phyloP scores from a whole-genome alignment of 2,329 filamentous ascomycete genomes.

The Paraphoma sp. region DNA sequence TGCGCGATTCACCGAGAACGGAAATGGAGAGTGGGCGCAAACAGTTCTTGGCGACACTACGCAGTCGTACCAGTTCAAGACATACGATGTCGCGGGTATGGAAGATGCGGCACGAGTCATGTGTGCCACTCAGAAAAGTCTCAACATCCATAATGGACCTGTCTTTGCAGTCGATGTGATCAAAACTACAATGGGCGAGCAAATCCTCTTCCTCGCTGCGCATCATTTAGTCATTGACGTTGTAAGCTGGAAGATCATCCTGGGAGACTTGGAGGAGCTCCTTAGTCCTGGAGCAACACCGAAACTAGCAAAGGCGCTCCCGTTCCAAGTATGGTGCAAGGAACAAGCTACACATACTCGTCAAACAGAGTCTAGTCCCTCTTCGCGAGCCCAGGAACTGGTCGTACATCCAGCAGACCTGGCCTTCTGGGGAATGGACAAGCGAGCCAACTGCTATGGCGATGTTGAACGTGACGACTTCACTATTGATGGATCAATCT shows the following conservation, averaged over 20 bases:
- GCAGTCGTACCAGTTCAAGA: constrained; percentile 28
- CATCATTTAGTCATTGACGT: constrained; percentile 45
- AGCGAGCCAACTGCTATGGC: constrained; percentile 35
- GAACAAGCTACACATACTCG: constrained; percentile 29
- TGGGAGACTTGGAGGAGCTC: constrained; percentile 40
- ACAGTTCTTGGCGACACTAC: constrained; percentile 12
- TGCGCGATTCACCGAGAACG: constrained; percentile 30
- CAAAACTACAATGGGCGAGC: constrained; percentile 16
- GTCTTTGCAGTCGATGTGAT: constrained; percentile 37
- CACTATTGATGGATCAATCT: constrained; percentile 21
- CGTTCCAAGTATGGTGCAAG: constrained; percentile 41
- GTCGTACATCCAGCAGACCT: constrained; percentile 27
- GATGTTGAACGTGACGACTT: constrained; percentile 40
- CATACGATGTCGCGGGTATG: constrained; percentile 13
- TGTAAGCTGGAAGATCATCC: constrained; percentile 42
- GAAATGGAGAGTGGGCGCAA: constrained; percentile 30
- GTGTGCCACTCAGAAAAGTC: constrained; percentile 28
- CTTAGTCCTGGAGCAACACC: constrained; percentile 18
- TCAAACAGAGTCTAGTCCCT: constrained; percentile 2
- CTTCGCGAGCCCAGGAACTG: constrained; percentile 10
- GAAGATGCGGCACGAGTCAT: constrained; percentile 22
- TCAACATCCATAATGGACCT: constrained; percentile 38
- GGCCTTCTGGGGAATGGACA: constrained; percentile 40
- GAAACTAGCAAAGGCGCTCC: constrained; percentile 25
- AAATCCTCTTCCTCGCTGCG: constrained; percentile 37